Evolutionary conservation across 2,329 filamentous ascomycete species (phyloP).

Genomic region (Aspergillus sp.): DNA sequence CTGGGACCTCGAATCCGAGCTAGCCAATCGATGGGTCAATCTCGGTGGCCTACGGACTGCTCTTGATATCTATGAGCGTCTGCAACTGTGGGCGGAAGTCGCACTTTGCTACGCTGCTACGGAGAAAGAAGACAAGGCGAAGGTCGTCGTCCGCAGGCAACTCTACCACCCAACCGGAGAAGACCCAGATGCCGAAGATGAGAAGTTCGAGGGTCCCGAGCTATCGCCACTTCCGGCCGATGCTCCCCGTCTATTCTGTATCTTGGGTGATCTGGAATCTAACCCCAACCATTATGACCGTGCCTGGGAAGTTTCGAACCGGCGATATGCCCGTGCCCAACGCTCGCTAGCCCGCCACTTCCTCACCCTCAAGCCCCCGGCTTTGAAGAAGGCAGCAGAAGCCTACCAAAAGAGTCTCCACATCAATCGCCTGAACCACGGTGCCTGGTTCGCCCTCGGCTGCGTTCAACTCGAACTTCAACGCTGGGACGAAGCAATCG

Average conservation of each 20-base stretch:
- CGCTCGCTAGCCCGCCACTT: slow-evolving; percentile 82
- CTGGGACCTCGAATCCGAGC: slow-evolving; percentile 93
- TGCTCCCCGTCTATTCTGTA: slow-evolving; percentile 87
- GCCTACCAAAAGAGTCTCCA: slow-evolving; percentile 78
- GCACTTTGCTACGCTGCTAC: slow-evolving; percentile 84
- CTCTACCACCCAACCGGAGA: slow-evolving; percentile 69
- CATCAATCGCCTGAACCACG: slow-evolving; percentile 79
- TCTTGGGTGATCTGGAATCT: slow-evolving; percentile 85
- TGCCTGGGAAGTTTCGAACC: slow-evolving; percentile 83
- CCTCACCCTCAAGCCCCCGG: slow-evolving; percentile 61
- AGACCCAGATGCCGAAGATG: slow-evolving; percentile 54
- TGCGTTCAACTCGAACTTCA: slow-evolving; percentile 82
- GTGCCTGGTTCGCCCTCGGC: slow-evolving; percentile 87
- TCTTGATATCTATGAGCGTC: slow-evolving; percentile 90
- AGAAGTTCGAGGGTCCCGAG: slow-evolving; percentile 69
- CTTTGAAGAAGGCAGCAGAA: slow-evolving; percentile 71
- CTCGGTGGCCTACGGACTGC: slow-evolving; percentile 87
- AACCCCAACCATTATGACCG: slow-evolving; percentile 76
- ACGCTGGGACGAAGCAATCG: slow-evolving; percentile 76
- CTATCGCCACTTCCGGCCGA: slow-evolving; percentile 74
- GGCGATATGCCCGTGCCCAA: slow-evolving; percentile 84
- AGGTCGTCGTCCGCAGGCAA: slow-evolving; percentile 74
- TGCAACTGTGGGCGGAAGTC: slow-evolving; percentile 93
- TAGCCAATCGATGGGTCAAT: slow-evolving; percentile 89
- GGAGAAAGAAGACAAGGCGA: slow-evolving; percentile 81